Percentiles rank a stretch among this genome's conserved stretches.
Conservation (phyloP, 495 filamentous ascomycete species). For the Penicillium flavigenum region DNA sequence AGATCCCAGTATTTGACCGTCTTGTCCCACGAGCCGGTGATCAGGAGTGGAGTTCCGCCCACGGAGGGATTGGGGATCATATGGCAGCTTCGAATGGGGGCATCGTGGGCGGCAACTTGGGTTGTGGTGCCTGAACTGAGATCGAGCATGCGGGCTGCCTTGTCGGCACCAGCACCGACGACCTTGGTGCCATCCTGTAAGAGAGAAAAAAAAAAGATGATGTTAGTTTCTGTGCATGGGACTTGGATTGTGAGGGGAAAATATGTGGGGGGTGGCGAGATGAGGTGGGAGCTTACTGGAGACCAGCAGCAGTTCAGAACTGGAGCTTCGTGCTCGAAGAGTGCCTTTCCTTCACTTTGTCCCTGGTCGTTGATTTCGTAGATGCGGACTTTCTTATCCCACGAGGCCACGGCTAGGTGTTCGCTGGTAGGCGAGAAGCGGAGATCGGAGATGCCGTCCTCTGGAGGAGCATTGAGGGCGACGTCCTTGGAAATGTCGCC, state of each 20-base stretch:
- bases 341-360: conserved; percentile 70
- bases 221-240: conserved; percentile 12
- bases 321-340: conserved; percentile 74
- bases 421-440: conserved; percentile 76
- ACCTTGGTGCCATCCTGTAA: conserved; percentile 69
- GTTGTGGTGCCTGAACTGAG: conserved; percentile 54
- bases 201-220: conserved; percentile 5
- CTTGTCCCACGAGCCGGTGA: conserved; percentile 95
- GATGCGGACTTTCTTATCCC: conserved; percentile 93
- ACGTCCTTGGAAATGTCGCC: conserved; percentile 92
- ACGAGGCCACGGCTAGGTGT: conserved; percentile 80
- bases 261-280: neutral
- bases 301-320: conserved; percentile 81
- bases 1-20: conserved; percentile 96
- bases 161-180: conserved; percentile 80
- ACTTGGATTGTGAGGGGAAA: neutral
- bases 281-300: conserved; percentile 58
- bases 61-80: conserved; percentile 60
- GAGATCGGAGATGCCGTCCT: conserved; percentile 83
- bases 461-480: conserved; percentile 68
- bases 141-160: conserved; percentile 77
- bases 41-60: conserved; percentile 62
- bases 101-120: conserved; percentile 76
- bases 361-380: conserved; percentile 78
- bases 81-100: conserved; percentile 73